A percentile compares a stretch with the other conserved stretches of the same genome.
These are phyloP conservation scores for Brassica nigra DNA, from an alignment of 345 rosid species.

Conservation along the genomic window DNA sequence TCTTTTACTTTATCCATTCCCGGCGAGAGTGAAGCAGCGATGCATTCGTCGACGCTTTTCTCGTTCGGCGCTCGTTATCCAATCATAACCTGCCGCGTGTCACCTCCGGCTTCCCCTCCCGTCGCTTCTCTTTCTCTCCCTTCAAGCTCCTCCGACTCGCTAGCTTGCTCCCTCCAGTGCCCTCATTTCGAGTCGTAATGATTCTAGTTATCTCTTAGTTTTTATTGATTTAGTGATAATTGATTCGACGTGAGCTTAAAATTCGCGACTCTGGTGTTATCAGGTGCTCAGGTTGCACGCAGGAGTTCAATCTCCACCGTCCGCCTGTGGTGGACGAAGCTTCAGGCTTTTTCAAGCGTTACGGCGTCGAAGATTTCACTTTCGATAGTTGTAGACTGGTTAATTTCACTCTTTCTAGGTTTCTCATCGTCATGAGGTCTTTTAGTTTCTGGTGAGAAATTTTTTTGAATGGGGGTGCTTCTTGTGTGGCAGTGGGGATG, in stretches of 20 bases:
- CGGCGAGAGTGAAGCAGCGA: slow-evolving; percentile 37
- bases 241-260: neutral
- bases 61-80: slow-evolving; percentile 48
- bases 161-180: slow-evolving; percentile 71
- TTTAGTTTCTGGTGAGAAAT: slow-evolving; percentile 2
- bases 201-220: neutral
- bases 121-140: slow-evolving; percentile 26
- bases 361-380: slow-evolving; percentile 78
- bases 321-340: slow-evolving; percentile 77
- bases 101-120: slow-evolving; percentile 31
- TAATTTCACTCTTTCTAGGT: neutral
- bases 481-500: slow-evolving; percentile 70
- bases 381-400: slow-evolving; percentile 87
- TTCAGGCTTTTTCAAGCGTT: slow-evolving; percentile 56
- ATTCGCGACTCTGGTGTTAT: neutral
- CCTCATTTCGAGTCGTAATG: slow-evolving; percentile 76
- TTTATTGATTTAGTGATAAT: neutral
- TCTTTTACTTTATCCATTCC: slow-evolving; percentile 49
- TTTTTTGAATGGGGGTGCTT: slow-evolving; percentile 7
- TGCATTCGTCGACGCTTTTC: slow-evolving; percentile 54
- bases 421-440: neutral
- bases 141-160: slow-evolving; percentile 43
- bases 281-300: slow-evolving; percentile 96
- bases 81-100: slow-evolving; percentile 54
- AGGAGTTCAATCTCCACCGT: slow-evolving; percentile 81